Conservation (phyloP, 768 basidiomycete species). For the Trametes elegans region DNA sequence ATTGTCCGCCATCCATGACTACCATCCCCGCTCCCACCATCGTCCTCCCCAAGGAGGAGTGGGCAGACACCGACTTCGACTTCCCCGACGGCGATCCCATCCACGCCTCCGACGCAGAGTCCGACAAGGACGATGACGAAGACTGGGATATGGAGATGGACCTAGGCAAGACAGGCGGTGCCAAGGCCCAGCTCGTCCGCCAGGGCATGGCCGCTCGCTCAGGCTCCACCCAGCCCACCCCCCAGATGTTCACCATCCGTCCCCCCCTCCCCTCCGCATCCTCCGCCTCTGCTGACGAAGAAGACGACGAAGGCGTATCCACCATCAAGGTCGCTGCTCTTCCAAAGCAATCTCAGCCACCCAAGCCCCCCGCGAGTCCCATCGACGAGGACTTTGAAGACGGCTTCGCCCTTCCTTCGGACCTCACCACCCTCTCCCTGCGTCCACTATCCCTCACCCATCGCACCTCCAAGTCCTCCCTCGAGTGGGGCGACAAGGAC, state of each 20-base stretch:
- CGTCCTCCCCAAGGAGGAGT: constrained; percentile 64
- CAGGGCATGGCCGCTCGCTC: constrained; percentile 40
- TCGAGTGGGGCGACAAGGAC: constrained; percentile 86
- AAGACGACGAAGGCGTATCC: constrained; percentile 79
- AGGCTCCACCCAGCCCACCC: constrained; percentile 34
- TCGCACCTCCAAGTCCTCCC: constrained; percentile 76
- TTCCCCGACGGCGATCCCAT: constrained; percentile 72
- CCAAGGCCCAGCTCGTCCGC: constrained; percentile 42
- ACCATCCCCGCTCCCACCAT: constrained; percentile 58
- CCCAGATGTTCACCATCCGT: constrained; percentile 59
- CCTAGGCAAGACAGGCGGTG: constrained; percentile 54
- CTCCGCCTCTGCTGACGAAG: constrained; percentile 51
- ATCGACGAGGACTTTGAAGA: constrained; percentile 81
- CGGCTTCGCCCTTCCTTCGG: constrained; percentile 75
- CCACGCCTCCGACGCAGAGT: constrained; percentile 53
- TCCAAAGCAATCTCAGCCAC: constrained; percentile 28
- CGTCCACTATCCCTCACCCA: constrained; percentile 74
- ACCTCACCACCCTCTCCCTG: constrained; percentile 80
- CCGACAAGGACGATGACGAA: constrained; percentile 66
- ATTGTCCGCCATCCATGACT: constrained; percentile 43
- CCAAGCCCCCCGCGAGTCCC: constrained; percentile 38
- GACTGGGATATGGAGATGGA: constrained; percentile 85
- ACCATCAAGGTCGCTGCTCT: constrained; percentile 75
- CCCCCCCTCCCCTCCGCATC: constrained; percentile 57
- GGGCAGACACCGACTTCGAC: constrained; percentile 87